These are phyloP conservation scores for Anethum foeniculum DNA, from an alignment of 140 eudicot species.

Conservation along the genomic window DNA sequence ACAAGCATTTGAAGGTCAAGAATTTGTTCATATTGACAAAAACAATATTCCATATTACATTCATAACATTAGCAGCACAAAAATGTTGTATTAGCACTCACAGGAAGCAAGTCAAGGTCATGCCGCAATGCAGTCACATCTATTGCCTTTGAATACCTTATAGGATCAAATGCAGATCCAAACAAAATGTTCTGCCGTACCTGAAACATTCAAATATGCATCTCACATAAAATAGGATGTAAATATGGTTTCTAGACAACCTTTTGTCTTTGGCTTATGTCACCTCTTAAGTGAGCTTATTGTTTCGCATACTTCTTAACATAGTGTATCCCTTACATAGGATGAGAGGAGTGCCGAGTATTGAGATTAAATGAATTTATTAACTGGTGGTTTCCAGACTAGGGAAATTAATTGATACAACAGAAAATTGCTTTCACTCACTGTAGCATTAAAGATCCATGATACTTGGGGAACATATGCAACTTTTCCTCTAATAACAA, in stretches of 20 bases:
- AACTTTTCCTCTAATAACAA: conserved; percentile 71
- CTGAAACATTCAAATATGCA: conserved; percentile 31
- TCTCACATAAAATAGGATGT: not conserved
- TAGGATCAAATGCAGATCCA: conserved; percentile 62
- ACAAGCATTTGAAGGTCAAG: not conserved
- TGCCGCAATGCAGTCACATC: conserved; percentile 74
- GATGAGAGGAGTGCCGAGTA: not conserved
- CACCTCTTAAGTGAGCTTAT: not conserved
- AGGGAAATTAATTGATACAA: not conserved
- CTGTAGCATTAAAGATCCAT: conserved; percentile 96
- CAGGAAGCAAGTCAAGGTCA: conserved; percentile 88
- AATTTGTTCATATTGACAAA: not conserved
- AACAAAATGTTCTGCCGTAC: conserved; percentile 90
- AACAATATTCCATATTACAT: not conserved
- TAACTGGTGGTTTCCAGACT: not conserved
- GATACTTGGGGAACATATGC: conserved; percentile 98
- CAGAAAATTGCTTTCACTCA: conserved; percentile 25
- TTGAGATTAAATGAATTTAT: not conserved
- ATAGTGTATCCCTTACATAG: not conserved
- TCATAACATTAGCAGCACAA: not conserved
- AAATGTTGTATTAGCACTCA: conserved; percentile 16
- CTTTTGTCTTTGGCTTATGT: not conserved
- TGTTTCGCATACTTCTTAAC: not conserved
- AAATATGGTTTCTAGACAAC: not conserved
- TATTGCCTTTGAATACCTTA: conserved; percentile 61